phyloP scores from a whole-genome alignment of 306 rosid species.

The Lagenaria siceraria region DNA sequence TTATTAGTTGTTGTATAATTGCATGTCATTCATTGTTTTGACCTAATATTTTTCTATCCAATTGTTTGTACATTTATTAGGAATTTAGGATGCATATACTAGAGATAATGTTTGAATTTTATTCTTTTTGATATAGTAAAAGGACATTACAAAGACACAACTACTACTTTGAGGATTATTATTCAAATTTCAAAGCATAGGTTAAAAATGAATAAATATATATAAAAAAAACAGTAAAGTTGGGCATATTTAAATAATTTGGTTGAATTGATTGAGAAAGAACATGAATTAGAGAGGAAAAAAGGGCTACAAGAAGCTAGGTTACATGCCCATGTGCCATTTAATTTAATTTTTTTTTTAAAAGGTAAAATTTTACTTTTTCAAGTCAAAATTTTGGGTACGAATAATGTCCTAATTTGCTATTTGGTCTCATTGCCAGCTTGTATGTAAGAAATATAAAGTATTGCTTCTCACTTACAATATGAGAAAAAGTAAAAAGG shows the following conservation, averaged over 20 bases:
- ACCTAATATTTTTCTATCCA: neutral
- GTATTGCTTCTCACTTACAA: neutral
- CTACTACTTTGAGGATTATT: neutral
- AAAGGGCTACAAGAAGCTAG: neutral
- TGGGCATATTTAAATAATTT: neutral
- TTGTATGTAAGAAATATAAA: neutral
- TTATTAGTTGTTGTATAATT: no score
- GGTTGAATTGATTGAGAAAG: neutral
- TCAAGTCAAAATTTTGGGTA: neutral
- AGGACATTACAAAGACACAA: neutral
- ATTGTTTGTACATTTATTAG: neutral
- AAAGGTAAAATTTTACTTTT: neutral
- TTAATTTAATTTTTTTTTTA: neutral
- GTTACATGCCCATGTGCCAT: constrained; percentile 2
- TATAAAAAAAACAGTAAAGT: no score
- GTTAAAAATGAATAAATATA: neutral
- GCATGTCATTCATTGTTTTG: neutral
- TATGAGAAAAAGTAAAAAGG: neutral
- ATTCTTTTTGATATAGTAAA: neutral
- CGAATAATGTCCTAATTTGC: constrained; percentile 3
- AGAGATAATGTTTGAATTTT: neutral
- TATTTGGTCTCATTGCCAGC: constrained; percentile 2
- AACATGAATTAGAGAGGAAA: neutral
- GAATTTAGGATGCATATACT: neutral
- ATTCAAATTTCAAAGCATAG: neutral